A percentile compares a stretch with the other conserved stretches of the same genome.
These are phyloP conservation scores for Lipomyces anomalus DNA, from an alignment of 805 yeast genomes.

Conservation along the genomic window DNA sequence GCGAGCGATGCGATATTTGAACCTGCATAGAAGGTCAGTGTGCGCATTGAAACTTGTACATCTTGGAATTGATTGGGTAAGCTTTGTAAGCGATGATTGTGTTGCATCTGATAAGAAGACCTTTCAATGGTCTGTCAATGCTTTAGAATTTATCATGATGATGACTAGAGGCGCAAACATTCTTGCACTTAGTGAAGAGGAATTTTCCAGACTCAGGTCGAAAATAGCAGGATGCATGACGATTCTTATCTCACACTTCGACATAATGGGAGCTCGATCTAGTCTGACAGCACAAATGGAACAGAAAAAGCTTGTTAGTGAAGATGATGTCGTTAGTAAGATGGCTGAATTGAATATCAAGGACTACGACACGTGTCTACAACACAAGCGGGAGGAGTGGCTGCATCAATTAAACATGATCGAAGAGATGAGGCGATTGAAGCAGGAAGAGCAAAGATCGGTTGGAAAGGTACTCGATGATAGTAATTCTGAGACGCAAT, in stretches of 20 bases:
- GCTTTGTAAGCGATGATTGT: conserved; percentile 90
- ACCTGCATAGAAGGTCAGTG: conserved; percentile 57
- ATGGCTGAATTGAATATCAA: conserved; percentile 40
- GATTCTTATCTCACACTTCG: conserved; percentile 87
- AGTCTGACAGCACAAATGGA: conserved; percentile 51
- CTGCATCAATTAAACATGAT: conserved; percentile 58
- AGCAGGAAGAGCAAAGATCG: conserved; percentile 42
- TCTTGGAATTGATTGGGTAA: conserved; percentile 82
- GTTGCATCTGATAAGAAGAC: conserved; percentile 86
- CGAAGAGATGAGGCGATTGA: conserved; percentile 50
- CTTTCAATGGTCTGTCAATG: conserved; percentile 93
- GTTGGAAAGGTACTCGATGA: conserved; percentile 90
- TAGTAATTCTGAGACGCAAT: conserved; percentile 79
- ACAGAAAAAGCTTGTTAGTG: conserved; percentile 41
- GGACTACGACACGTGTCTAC: conserved; percentile 48
- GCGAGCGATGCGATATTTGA: conserved; percentile 55
- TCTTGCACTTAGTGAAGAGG: conserved; percentile 68
- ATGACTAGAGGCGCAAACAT: conserved; percentile 89
- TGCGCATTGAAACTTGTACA: conserved; percentile 67
- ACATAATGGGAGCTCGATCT: conserved; percentile 96
- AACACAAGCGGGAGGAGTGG: conserved; percentile 60
- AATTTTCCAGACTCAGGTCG: conserved; percentile 62
- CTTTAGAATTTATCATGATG: conserved; percentile 92
- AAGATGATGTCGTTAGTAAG: conserved; percentile 33
- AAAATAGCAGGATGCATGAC: conserved; percentile 95